Percentiles rank a stretch among this genome's conserved stretches.
Conservation (phyloP, 2,329 filamentous ascomycete species). For the Ceratocystis ficicola region DNA sequence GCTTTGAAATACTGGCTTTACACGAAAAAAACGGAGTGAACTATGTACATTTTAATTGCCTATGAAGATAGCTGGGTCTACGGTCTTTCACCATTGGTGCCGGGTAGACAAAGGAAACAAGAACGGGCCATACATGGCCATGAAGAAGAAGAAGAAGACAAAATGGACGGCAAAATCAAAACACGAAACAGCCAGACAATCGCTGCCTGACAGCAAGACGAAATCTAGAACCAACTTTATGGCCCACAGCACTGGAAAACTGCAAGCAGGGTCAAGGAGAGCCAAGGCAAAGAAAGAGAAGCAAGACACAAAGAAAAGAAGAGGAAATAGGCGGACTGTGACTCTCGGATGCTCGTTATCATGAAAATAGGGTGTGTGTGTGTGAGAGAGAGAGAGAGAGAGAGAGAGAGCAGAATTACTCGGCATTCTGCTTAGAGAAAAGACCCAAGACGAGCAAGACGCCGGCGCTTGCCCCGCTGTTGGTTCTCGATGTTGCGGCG, state of each 20-base stretch:
- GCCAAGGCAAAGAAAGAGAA: constrained; percentile 2
- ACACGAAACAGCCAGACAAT: background rate
- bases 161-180: background rate
- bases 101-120: background rate
- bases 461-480: constrained; percentile 22
- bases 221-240: background rate
- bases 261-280: background rate
- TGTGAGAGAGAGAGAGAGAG: background rate
- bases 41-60: background rate
- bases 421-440: constrained; percentile 9
- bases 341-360: background rate
- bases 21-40: no score
- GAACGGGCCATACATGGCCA: background rate
- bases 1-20: background rate
- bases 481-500: constrained; percentile 31
- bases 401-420: constrained; percentile 11
- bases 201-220: background rate
- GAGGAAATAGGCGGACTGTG: background rate
- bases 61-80: background rate
- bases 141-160: background rate
- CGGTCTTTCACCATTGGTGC: background rate
- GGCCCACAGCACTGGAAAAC: background rate
- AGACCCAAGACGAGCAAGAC: constrained; percentile 18
- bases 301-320: constrained; percentile 3
- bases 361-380: background rate